A percentile compares a stretch with the other conserved stretches of the same genome.
Evolutionary conservation across 495 filamentous ascomycete genomes (phyloP).

Genomic region (Neurospora hispaniola): DNA sequence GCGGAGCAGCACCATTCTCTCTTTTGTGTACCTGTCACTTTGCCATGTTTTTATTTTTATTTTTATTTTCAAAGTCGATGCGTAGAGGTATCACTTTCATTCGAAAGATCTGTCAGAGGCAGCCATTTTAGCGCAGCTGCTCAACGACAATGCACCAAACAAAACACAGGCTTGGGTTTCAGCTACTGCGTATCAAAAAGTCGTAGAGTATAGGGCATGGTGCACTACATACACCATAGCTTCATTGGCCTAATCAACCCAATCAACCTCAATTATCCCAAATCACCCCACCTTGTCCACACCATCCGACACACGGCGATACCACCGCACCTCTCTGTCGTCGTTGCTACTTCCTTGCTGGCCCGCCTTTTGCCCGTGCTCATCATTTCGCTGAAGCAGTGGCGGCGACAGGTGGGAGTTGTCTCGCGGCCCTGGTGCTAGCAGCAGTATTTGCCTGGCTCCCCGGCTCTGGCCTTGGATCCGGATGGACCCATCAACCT

Average conservation of each 20-base stretch:
- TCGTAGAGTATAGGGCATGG: neutral
- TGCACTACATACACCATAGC: neutral
- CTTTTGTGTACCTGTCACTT: neutral
- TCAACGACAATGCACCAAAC: neutral
- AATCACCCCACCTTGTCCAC: neutral
- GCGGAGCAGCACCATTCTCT: neutral
- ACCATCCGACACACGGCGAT: neutral
- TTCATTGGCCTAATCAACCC: neutral
- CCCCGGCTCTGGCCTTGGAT: neutral
- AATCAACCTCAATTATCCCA: neutral
- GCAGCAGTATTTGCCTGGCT: neutral
- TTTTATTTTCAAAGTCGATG: neutral
- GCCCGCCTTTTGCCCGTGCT: neutral
- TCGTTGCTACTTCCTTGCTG: neutral
- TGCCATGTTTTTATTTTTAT: neutral
- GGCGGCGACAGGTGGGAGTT: neutral
- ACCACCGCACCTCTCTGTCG: neutral
- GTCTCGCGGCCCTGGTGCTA: neutral
- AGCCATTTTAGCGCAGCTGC: neutral
- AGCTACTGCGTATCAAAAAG: constrained; percentile 1
- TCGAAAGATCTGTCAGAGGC: neutral
- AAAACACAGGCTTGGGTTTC: neutral
- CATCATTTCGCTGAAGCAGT: neutral
- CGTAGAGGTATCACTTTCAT: neutral
- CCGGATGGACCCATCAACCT: neutral